Base-by-base conservation (phyloP, 2,329 filamentous ascomycete species). In the Fusarium sp. region DNA sequence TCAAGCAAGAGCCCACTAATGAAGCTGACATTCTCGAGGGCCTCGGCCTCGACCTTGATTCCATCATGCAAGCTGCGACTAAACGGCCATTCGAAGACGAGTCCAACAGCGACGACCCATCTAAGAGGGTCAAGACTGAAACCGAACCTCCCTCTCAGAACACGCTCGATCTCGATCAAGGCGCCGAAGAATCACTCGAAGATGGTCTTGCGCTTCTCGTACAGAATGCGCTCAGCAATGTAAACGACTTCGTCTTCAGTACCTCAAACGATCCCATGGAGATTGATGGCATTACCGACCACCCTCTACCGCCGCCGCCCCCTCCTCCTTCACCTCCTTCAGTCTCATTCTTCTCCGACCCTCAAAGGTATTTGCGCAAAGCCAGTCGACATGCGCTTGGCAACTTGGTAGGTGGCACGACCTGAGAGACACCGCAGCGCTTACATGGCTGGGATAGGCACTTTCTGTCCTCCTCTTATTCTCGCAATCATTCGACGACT, bases 1-100 rank as follows among this genome's bases (percentile, higher is more conserved):
- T 83, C 64, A 84, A 84, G 71, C 78, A 83, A 72, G 82, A 84
- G 69, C 76, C 78, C 17, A 79, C 82, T 65, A 78, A 83, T 70
- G 82, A 84, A 68, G 74, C 78, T 17, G 79, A 79, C 38, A 73
- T 79, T 27, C 75, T 82, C 66, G 80, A 80, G 36, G 80, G 75
- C 39, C 75, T 82, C 17, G 79, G 74, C 42, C 74, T 82, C 58
- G 79, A 83, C 67, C 76, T 83, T 47, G 75, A 74, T 59, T 71
- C 82, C 47, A 76, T 81, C 46, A 77, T 81, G 45, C 80, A 82
- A 62, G 74, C 79, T 53, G 76, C 80, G 52, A 77, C 79, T 42
- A 84, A 84, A 74, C 81, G 82, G 62, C 80, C 81, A 27, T 79
- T 81, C 66, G 79, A 83, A 22, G 79, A 78, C 52, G 65, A 69